Evolutionary conservation across 1,139 yeast species (phyloP).

Genomic region (Nakaseomyces kungkrabaensis): DNA sequence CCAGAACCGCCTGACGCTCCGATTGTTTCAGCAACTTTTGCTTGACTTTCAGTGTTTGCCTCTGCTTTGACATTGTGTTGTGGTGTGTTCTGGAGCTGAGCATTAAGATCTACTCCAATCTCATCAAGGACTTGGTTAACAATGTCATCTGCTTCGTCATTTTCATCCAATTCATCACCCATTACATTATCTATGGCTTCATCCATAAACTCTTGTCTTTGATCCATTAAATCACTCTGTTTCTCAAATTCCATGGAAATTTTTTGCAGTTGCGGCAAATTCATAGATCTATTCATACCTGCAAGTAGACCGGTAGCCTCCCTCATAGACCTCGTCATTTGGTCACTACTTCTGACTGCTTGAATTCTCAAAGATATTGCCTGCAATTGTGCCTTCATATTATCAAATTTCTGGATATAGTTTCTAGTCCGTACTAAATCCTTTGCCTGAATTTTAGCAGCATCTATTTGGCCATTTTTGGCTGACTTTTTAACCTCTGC

Average conservation of each 20-base stretch:
- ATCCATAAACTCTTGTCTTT: conserved; percentile 97
- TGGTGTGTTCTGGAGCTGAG: conserved; percentile 59
- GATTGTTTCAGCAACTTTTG: conserved; percentile 43
- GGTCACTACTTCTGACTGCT: conserved; percentile 84
- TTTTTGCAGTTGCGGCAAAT: conserved; percentile 75
- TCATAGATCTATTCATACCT: conserved; percentile 84
- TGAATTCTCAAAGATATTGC: conserved; percentile 88
- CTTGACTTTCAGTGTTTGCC: conserved; percentile 24
- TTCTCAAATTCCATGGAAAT: conserved; percentile 93
- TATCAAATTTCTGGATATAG: conserved; percentile 76
- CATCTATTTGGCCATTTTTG: conserved; percentile 75
- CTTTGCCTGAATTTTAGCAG: conserved; percentile 90
- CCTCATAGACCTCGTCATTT: conserved; percentile 90
- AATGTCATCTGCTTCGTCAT: conserved; percentile 88
- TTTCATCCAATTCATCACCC: conserved; percentile 69
- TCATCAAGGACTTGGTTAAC: conserved; percentile 89
- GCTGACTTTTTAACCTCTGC: conserved; percentile 86
- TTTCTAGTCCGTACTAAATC: conserved; percentile 82
- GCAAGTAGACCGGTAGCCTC: conserved; percentile 85
- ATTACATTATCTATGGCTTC: conserved; percentile 94
- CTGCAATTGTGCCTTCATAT: conserved; percentile 91
- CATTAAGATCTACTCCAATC: conserved; percentile 80
- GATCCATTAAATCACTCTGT: conserved; percentile 95
- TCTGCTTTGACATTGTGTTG: conserved; percentile 34
- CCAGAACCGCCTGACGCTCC: conserved; percentile 32